phyloP scores from a whole-genome alignment of 169 alveolate genomes.

The Besnoitia besnoiti region DNA sequence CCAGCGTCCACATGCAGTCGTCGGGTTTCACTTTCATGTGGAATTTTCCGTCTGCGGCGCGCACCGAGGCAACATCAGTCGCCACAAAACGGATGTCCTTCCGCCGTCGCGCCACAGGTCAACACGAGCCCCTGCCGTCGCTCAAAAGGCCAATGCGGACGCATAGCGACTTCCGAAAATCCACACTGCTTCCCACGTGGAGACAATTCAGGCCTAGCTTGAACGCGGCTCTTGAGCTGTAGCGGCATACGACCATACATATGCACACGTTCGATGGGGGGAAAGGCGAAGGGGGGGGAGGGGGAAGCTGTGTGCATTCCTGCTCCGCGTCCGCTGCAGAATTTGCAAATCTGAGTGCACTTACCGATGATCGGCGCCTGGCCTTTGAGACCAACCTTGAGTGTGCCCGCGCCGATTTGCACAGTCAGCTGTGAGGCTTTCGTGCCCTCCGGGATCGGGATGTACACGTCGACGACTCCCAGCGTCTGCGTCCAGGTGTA shows the following conservation, averaged over 20 bases:
- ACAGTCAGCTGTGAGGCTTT: slow-evolving; percentile 69
- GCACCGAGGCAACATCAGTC: too few species aligned
- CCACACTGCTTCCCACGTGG: slow-evolving; percentile 76
- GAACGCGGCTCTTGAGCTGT: too few species aligned
- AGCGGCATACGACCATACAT: too few species aligned
- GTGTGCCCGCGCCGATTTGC: slow-evolving; percentile 55
- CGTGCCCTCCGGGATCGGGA: slow-evolving; percentile 72
- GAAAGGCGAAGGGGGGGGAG: too few species aligned
- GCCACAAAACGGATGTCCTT: too few species aligned
- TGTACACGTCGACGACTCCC: slow-evolving; percentile 76
- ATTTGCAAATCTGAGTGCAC: background rate
- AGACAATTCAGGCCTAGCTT: slow-evolving; percentile 74
- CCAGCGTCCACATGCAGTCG: slow-evolving; percentile 95
- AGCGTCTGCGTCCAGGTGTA: slow-evolving; percentile 75
- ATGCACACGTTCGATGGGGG: too few species aligned
- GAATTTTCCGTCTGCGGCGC: slow-evolving; percentile 92
- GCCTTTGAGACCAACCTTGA: slow-evolving; percentile 66
- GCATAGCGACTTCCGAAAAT: slow-evolving; percentile 78
- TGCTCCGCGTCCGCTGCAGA: too few species aligned
- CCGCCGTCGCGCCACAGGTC: background rate
- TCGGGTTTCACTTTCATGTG: slow-evolving; percentile 90
- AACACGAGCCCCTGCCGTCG: background rate
- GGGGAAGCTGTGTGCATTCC: too few species aligned
- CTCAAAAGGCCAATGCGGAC: too few species aligned
- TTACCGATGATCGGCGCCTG: slow-evolving; percentile 64